Percentiles rank a stretch among this genome's conserved stretches.
Conservation (phyloP, 208 protist genomes). For the Leptomonas seymouri region DNA sequence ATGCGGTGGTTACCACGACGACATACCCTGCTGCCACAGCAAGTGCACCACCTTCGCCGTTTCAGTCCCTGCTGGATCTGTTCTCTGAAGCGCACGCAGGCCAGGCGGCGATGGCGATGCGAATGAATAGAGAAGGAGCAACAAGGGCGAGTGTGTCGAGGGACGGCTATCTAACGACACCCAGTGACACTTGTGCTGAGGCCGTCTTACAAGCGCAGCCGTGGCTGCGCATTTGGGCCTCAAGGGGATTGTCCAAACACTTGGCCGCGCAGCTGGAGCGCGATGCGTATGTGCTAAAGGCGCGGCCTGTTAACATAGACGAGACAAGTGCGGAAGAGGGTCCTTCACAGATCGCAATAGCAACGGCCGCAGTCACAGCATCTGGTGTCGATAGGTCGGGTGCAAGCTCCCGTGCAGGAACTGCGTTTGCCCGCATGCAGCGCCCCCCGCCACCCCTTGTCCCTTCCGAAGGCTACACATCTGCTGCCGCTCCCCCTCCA, state of each 20-base stretch:
- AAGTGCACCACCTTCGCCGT: not conserved
- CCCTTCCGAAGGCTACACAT: too few relatives aligned
- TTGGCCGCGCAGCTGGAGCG: conserved; percentile 16
- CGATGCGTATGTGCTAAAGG: conserved; percentile 8
- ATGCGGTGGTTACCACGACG: not conserved
- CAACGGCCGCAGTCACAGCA: too few relatives aligned
- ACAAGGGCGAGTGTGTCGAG: not conserved
- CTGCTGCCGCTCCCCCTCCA: not conserved
- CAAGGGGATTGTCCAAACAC: not conserved
- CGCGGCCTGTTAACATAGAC: not conserved
- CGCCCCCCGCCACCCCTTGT: too few relatives aligned
- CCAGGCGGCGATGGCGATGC: not conserved
- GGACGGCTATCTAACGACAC: not conserved
- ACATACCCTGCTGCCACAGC: too few relatives aligned
- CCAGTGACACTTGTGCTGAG: not conserved
- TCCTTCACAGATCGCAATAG: not conserved
- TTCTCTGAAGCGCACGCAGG: not conserved
- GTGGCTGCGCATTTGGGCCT: conserved; percentile 1
- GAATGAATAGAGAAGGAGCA: not conserved
- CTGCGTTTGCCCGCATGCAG: too few relatives aligned
- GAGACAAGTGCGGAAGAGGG: not conserved
- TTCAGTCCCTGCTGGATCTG: not conserved
- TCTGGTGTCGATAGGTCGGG: too few relatives aligned
- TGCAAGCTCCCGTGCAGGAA: too few relatives aligned
- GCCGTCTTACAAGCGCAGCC: not conserved